Percentiles rank a stretch among this genome's conserved stretches.
Evolutionary conservation across 202 grass and related monocot genomes (phyloP).

Genomic region (Schoenoplectus triqueter): DNA sequence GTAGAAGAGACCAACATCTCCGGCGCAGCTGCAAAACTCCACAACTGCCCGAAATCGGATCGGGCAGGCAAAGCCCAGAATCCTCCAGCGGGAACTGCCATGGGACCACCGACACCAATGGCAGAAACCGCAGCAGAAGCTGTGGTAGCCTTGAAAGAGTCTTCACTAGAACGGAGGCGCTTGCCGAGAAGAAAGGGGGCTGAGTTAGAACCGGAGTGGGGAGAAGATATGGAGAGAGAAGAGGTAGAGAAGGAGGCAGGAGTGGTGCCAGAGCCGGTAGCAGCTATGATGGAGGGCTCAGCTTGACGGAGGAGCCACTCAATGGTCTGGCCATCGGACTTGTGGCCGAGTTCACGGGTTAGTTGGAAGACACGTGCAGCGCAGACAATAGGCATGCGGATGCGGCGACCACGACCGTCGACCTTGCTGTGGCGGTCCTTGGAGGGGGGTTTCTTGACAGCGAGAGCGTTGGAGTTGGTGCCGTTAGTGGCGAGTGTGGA

Average conservation of each 20-base stretch:
- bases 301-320: conserved; percentile 97
- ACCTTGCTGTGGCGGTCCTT: conserved; percentile 99
- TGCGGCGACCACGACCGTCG: conserved; percentile 80
- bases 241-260: conserved; percentile 85
- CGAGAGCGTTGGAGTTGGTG: conserved; percentile 36
- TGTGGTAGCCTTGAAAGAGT: conserved; percentile 3
- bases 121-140: not conserved
- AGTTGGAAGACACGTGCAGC: conserved; percentile 91
- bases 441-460: conserved; percentile 61
- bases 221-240: conserved; percentile 45
- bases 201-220: conserved; percentile 5
- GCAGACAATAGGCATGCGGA: conserved; percentile 97
- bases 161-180: conserved; percentile 48
- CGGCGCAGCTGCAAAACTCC: conserved; percentile 76
- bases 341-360: conserved; percentile 94
- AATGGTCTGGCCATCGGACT: conserved; percentile 96
- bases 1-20: conserved; percentile 61
- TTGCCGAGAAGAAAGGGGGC: conserved; percentile 82
- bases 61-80: conserved; percentile 83
- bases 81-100: conserved; percentile 29
- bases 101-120: conserved; percentile 9
- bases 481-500: not conserved
- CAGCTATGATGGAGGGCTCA: conserved; percentile 94
- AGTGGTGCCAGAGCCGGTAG: conserved; percentile 77
- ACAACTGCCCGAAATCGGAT: conserved; percentile 79